These are phyloP conservation scores for Radiomyces spectabilis DNA, from an alignment of 192 early-diverging fungal species.

Conservation along the genomic window DNA sequence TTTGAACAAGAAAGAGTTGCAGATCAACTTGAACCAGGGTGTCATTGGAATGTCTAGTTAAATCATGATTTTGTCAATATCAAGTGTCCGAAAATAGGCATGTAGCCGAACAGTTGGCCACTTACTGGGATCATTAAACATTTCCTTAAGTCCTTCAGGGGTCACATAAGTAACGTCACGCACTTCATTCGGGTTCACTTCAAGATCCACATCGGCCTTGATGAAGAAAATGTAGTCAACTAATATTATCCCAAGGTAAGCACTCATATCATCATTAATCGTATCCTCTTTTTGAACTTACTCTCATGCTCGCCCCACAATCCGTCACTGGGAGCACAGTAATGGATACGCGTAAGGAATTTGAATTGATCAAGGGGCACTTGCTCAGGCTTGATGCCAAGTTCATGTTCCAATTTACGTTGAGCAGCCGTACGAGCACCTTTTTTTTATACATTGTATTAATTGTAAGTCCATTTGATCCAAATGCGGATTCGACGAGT, in stretches of 20 bases:
- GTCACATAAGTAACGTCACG: constrained; percentile 74
- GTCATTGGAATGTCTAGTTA: constrained; percentile 64
- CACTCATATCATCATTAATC: not conserved
- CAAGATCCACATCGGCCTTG: constrained; percentile 60
- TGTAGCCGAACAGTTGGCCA: too few relatives aligned
- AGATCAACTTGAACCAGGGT: constrained; percentile 96
- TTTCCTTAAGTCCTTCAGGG: constrained; percentile 68
- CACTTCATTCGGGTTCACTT: constrained; percentile 89
- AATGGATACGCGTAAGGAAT: constrained; percentile 94
- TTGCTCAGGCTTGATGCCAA: constrained; percentile 76
- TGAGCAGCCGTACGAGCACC: constrained; percentile 86
- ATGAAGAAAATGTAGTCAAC: constrained; percentile 95
- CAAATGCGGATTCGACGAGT: not conserved
- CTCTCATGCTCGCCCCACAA: constrained; percentile 98
- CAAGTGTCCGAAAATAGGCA: not conserved
- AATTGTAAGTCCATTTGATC: too few relatives aligned
- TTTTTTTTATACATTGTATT: too few relatives aligned
- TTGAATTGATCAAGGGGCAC: constrained; percentile 78
- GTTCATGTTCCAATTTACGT: constrained; percentile 92
- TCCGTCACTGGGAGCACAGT: constrained; percentile 90
- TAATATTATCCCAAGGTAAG: constrained; percentile 4
- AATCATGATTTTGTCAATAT: constrained; percentile 1
- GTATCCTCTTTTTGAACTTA: constrained; percentile 2
- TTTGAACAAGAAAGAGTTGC: constrained; percentile 84
- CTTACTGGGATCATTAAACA: constrained; percentile 60